Conservation (phyloP, 345 rosid species). For the Geranium brycei region DNA sequence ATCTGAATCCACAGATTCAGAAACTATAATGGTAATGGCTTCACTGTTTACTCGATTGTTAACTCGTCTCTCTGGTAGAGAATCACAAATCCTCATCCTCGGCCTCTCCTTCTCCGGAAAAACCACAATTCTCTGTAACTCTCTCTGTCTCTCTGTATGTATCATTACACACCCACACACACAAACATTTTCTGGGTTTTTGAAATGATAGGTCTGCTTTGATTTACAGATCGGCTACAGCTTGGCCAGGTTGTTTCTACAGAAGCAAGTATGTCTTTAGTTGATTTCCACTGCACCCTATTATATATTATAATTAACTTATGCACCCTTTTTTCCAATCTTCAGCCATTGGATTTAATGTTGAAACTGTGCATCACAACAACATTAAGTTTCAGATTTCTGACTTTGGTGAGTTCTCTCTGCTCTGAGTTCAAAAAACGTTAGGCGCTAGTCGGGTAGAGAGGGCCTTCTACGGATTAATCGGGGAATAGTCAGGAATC, state of each 20-base stretch:
- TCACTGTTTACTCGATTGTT: no score
- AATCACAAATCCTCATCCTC: no score
- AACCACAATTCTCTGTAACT: not conserved
- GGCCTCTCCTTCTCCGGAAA: no score
- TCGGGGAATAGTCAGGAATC: no score
- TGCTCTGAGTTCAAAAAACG: no score
- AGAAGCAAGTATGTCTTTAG: slow-evolving; percentile 24
- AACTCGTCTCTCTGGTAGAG: no score
- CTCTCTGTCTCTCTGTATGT: not conserved
- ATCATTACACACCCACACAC: no score
- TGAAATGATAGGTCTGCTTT: not conserved
- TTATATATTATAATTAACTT: not conserved
- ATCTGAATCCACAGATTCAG: no score
- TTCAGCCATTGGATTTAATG: slow-evolving; percentile 79
- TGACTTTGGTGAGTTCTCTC: slow-evolving; percentile 33
- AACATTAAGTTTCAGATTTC: slow-evolving; percentile 76
- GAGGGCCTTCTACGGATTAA: no score
- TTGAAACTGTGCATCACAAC: slow-evolving; percentile 71
- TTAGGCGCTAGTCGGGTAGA: no score
- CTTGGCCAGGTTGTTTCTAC: slow-evolving; percentile 54
- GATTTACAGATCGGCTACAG: slow-evolving; percentile 37
- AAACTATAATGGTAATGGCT: no score
- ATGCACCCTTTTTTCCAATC: not conserved
- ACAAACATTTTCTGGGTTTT: not conserved
- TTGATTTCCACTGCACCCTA: slow-evolving; percentile 1